These are phyloP conservation scores for Bolboschoenoplectus hybrid DNA, from an alignment of 202 grass and related monocot genomes.

Conservation along the genomic window DNA sequence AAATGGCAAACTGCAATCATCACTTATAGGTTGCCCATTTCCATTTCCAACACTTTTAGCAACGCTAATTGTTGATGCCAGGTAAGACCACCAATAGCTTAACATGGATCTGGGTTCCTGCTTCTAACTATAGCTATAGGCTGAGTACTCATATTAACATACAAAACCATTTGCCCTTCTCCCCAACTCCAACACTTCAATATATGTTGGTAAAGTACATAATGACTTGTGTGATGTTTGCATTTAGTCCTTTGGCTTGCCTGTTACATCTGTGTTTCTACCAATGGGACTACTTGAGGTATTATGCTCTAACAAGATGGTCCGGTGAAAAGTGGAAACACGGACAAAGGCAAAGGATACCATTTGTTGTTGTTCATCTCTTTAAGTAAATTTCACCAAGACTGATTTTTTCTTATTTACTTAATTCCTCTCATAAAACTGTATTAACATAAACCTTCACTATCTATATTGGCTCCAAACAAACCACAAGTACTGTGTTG, in stretches of 20 bases:
- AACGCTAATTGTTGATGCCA: background rate
- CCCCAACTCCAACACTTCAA: background rate
- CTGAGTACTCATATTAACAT: background rate
- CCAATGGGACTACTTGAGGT: background rate
- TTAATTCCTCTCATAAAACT: background rate
- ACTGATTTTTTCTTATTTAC: slow-evolving; percentile 2
- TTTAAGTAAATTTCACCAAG: background rate
- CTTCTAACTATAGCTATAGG: background rate
- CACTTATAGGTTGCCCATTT: background rate
- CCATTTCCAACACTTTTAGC: background rate
- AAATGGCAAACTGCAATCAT: background rate
- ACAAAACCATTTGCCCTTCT: background rate
- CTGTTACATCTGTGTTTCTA: background rate
- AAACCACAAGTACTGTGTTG: background rate
- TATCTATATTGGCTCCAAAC: slow-evolving; percentile 7
- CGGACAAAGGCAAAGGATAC: background rate
- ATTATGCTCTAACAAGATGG: background rate
- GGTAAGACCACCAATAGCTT: background rate
- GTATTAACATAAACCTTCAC: background rate
- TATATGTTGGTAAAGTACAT: background rate
- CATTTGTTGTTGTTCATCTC: background rate
- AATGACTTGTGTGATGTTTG: background rate
- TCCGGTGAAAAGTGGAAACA: background rate
- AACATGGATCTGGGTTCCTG: background rate
- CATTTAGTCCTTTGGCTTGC: background rate